Conservation (phyloP, 345 rosid species). For the Heritiera fomes region DNA sequence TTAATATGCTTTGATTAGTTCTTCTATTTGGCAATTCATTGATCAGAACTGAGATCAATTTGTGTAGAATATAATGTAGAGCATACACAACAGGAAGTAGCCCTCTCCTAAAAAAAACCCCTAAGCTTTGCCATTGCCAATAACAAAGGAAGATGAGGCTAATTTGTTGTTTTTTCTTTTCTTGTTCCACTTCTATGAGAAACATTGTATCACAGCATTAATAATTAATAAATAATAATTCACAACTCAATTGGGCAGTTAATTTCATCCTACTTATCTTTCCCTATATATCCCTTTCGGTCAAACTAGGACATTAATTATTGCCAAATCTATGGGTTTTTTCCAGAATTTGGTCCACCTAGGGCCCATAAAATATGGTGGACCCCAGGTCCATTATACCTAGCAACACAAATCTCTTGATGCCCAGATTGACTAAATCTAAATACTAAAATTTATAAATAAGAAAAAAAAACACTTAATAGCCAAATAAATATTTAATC, state of each 20-base stretch:
- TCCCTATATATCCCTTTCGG: neutral
- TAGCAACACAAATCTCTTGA: conserved; percentile 17
- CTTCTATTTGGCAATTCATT: conserved; percentile 15
- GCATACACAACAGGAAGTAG: conserved; percentile 28
- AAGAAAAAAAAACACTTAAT: neutral
- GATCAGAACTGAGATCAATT: conserved; percentile 13
- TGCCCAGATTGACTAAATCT: neutral
- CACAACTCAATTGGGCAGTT: conserved; percentile 7
- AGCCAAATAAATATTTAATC: too few relatives aligned
- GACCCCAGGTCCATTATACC: conserved; percentile 32
- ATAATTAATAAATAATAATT: conserved; percentile 8
- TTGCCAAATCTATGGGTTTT: conserved; percentile 27
- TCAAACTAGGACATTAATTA: neutral
- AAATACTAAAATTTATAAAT: neutral
- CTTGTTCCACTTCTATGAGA: neutral
- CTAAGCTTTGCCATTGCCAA: conserved; percentile 20
- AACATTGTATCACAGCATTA: neutral
- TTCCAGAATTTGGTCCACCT: conserved; percentile 24
- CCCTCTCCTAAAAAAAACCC: conserved; percentile 54
- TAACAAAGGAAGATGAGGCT: conserved; percentile 1
- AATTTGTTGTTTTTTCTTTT: neutral
- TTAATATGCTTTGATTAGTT: neutral
- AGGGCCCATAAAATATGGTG: conserved; percentile 34
- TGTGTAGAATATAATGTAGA: conserved; percentile 25
- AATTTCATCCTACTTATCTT: neutral